These are phyloP conservation scores for Diaporthe ampelina DNA, from an alignment of 2,329 filamentous ascomycete genomes.

Conservation along the genomic window DNA sequence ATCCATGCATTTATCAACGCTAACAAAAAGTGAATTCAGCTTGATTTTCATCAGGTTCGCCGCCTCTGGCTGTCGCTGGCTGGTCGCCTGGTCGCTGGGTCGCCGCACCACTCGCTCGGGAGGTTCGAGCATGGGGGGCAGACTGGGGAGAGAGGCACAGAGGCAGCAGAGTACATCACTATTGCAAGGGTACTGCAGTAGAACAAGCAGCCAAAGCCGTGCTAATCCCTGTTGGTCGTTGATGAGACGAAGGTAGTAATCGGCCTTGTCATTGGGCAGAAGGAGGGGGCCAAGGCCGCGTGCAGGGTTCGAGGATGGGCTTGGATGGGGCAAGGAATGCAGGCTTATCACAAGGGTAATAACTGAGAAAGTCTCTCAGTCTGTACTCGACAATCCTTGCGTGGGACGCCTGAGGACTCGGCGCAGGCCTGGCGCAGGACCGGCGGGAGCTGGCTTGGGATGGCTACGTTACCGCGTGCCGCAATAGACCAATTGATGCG, in stretches of 20 bases:
- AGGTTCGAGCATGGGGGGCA: not conserved
- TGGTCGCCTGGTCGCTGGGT: not conserved
- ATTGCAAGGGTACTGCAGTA: not conserved
- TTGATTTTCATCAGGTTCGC: not conserved
- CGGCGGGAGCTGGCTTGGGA: not conserved
- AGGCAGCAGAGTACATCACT: not conserved
- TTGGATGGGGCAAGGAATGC: not conserved
- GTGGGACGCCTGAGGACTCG: conserved; percentile 1
- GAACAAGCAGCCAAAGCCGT: not conserved
- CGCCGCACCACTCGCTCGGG: conserved; percentile 16
- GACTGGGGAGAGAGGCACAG: not conserved
- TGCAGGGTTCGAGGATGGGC: conserved; percentile 23
- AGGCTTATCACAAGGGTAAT: conserved; percentile 10
- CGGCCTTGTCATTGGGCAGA: conserved; percentile 8
- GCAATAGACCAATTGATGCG: not conserved
- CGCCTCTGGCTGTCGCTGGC: not conserved
- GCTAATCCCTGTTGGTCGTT: not conserved
- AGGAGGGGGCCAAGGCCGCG: conserved; percentile 6
- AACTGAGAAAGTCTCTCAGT: too few relatives aligned
- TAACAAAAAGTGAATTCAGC: not conserved
- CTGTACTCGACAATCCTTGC: not conserved
- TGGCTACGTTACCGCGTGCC: not conserved
- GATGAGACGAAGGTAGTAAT: not conserved
- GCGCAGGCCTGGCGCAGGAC: conserved; percentile 29
- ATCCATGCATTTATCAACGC: not conserved